Conservation (phyloP, 106 monocot genomes). For the Amphibolis antarctica region DNA sequence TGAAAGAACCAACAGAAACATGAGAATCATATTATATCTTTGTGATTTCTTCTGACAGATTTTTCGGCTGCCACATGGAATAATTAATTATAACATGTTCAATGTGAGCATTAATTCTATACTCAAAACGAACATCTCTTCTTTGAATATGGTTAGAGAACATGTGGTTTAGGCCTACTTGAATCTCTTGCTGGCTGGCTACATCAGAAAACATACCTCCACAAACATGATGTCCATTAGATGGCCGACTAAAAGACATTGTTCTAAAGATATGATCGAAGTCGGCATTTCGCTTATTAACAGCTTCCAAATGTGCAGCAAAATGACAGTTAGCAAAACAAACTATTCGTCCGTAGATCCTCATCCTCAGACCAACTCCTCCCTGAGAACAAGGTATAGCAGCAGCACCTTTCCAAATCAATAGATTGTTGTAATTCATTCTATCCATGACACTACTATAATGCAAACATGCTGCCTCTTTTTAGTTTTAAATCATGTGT, state of each 20-base stretch:
- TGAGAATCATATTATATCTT: not conserved
- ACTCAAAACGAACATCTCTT: too few species aligned
- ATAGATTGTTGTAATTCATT: not conserved
- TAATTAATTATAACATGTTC: too few species aligned
- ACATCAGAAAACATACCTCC: conserved; percentile 7
- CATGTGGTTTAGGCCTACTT: too few species aligned
- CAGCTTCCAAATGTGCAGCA: conserved; percentile 70
- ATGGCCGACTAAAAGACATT: conserved; percentile 37
- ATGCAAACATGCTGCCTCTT: too few species aligned
- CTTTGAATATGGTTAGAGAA: too few species aligned
- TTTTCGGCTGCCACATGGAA: too few species aligned
- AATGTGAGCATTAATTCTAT: too few species aligned
- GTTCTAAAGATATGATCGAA: conserved; percentile 59
- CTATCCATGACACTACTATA: too few species aligned
- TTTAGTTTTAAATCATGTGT: too few species aligned
- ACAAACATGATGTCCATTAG: conserved; percentile 1
- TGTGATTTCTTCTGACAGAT: not conserved
- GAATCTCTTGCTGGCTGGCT: too few species aligned
- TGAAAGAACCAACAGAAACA: not conserved
- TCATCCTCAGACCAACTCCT: conserved; percentile 53
- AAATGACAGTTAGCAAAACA: conserved; percentile 68
- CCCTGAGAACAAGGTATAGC: conserved; percentile 27
- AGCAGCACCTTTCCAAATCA: not conserved
- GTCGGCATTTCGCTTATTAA: conserved; percentile 50
- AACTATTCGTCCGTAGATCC: conserved; percentile 39